Base-by-base conservation (phyloP, 306 rosid species). In the Cajanus cajan region DNA sequence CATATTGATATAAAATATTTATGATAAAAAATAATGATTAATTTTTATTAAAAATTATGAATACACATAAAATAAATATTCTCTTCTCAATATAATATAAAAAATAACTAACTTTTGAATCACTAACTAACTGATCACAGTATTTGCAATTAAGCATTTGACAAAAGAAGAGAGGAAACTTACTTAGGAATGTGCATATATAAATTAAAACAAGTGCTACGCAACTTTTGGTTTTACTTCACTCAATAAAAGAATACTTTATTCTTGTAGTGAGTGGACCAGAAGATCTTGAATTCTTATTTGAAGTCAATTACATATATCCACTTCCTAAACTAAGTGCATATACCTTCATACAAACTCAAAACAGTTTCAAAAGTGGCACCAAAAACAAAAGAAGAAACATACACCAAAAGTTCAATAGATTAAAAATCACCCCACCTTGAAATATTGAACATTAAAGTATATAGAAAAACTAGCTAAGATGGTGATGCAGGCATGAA, bases 401-500 rank as follows among this genome's bases (percentile, higher is more conserved):
- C 1, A 21, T 1, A 22, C 6, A 28, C 66, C 10, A 33, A 61
- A 44, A 68, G 25, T 0, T 24, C 0, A 45, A 47, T 5, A 71
- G 48, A 43, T 69, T 68, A 28, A 69, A 70, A 28, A 7, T 51
- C 45, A 43, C 19, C 13, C 34, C 64, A 47, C 19, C 19, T 41
- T 40, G 18, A 5, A 11, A 21, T 4, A 40, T 45, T n/a, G 4
- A 19, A 69, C 43, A 47, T 25, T 69, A 69, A 69, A 69, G 5
- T 69, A 25, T 45, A 25, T 2, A 14, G 22, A 45, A 34, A 71
- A 19, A 71, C 8, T 33, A 72, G 28, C 0, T 1, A 36, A 64
- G 71, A 37, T 9, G 4, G 3, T 37, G 4, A 57, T 44, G 77
- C 82, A 79, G 82, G 82, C 82, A 34, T 59, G 1, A 22, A 45